These are phyloP conservation scores for Arabidopsis thaliana DNA, from an alignment of 345 rosid species.

Conservation along the genomic window TAIR10.1 NC_003070.9:21331001-21331500, in stretches of 20 bases:
- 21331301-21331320: not conserved
- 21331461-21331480: not conserved
- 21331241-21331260: conserved; percentile 63
- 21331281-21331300: conserved; percentile 3
- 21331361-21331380: conserved; percentile 12
- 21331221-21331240: conserved; percentile 69
- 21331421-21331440: not conserved
- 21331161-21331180: conserved; percentile 13
- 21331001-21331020: not conserved
- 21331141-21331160: not conserved
- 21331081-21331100: conserved; percentile 95
- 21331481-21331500: not conserved
- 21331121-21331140: conserved; percentile 1
- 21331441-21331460: not conserved
- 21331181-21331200: conserved; percentile 93
- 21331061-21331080: conserved; percentile 87
- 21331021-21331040: conserved; percentile 77
- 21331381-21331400: not conserved
- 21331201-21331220: conserved; percentile 81
- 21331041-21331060: conserved; percentile 71
- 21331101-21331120: conserved; percentile 41
- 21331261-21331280: conserved; percentile 50
- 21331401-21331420: not conserved
- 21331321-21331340: not conserved
- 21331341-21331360: not conserved